Base-by-base conservation (phyloP, 2,329 filamentous ascomycete genomes). In the Hypoxylon sp. region DNA sequence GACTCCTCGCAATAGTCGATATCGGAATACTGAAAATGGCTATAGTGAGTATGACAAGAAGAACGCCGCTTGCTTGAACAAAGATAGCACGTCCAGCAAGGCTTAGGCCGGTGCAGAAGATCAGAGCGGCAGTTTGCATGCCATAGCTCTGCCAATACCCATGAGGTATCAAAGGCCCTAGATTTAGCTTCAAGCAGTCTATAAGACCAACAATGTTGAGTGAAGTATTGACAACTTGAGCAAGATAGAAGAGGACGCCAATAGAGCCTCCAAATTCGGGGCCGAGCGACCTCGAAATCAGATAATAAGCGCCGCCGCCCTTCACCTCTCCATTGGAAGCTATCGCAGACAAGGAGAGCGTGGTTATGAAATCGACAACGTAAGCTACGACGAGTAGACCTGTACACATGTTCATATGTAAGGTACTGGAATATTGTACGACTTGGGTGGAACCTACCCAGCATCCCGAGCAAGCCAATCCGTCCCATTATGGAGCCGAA, bases 261-360 rank as follows among this genome's bases (percentile, higher is more conserved):
- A 97, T 96, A 1, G 92, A 93, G 14, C 93, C 93, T 24, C 93
- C 93, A 75, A 97, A 97, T 73, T 97, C 93, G 5, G 93, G 93
- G 0, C 93, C 93, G 2, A 97, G 81, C 45, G 91, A 94, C 65
- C 93, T 86, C 5, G 93, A 96, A 61, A 97, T 96, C 60, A 97
- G 82, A 73, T 95, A 97, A 76, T 97, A 97, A 36, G 93, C 92
- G 53, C 93, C 93, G 12, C 93, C 93, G 12, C 93, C 93, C 71
- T 92, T 89, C 59, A 97, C 93, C 48, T 93, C 94, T 24, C 93
- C 93, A 76, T 97, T 97, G 1, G 92, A 94, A 32, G 93, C 93
- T 72, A 97, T 95, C 8, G 93, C 93, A 3, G 93, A 96, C 28
- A 97, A 86, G 2, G 93, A 96, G 73, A 96, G 88, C 0, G 91